Conservation (phyloP, 169 alveolate species). For the Plasmodium inui region DNA sequence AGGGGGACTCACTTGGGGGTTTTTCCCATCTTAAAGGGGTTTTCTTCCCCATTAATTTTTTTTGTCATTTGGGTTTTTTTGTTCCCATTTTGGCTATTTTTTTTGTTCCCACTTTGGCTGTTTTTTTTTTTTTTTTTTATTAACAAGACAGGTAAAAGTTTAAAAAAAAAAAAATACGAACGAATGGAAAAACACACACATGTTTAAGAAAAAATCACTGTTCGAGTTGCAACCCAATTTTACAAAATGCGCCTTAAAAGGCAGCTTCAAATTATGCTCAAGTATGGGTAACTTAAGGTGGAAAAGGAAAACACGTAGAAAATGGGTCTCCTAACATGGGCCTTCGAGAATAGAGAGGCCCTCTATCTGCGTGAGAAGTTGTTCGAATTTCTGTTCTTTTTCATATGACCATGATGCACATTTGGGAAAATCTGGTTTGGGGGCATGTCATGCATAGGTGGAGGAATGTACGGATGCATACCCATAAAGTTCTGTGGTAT, state of each 20-base stretch:
- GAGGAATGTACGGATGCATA: slow-evolving; percentile 12
- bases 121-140: slow-evolving; percentile 2
- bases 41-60: not conserved
- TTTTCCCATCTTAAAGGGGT: not conserved
- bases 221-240: not conserved
- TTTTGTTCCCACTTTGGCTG: not conserved
- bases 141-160: not conserved
- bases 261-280: not conserved
- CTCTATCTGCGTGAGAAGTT: slow-evolving; percentile 23
- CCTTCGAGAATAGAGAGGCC: not conserved
- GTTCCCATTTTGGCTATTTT: not conserved
- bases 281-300: not conserved
- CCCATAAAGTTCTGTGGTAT: slow-evolving; percentile 14
- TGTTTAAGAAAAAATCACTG: not conserved
- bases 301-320: not conserved
- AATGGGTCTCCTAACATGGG: not conserved
- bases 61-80: not conserved
- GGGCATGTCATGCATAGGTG: slow-evolving; percentile 16
- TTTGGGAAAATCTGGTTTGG: slow-evolving; percentile 21
- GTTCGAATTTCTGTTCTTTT: slow-evolving; percentile 29
- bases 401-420: slow-evolving; percentile 19
- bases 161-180: not conserved
- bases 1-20: not conserved
- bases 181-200: not conserved
- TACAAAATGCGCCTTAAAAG: not conserved